phyloP scores from a whole-genome alignment of 306 rosid genomes.

The Lathyrus tuberosus region DNA sequence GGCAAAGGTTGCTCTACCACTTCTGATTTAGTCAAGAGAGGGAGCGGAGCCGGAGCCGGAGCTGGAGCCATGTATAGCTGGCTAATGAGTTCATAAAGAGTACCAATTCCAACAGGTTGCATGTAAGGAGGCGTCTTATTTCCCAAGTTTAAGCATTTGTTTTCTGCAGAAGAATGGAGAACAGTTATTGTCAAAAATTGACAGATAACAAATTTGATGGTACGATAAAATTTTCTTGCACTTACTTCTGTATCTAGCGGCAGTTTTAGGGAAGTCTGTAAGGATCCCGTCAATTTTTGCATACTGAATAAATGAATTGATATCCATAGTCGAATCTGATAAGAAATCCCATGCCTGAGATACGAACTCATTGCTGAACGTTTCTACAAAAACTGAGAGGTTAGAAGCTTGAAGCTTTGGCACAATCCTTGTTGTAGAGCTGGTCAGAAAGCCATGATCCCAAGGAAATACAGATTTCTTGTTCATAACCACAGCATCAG shows the following conservation, averaged over 20 bases:
- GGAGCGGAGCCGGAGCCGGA: constrained; percentile 59
- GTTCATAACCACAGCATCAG: constrained; percentile 63
- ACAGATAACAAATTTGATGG: background rate
- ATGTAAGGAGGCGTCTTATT: constrained; percentile 50
- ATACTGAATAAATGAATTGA: constrained; percentile 60
- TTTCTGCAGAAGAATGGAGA: constrained; percentile 52
- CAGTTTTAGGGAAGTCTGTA: constrained; percentile 80
- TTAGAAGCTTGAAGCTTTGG: constrained; percentile 47
- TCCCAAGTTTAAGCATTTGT: constrained; percentile 50
- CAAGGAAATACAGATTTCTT: constrained; percentile 57
- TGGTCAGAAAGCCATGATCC: constrained; percentile 3
- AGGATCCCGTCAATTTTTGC: constrained; percentile 59
- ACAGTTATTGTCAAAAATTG: background rate
- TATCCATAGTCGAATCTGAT: constrained; percentile 79
- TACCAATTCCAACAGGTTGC: constrained; percentile 47
- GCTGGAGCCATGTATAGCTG: constrained; percentile 52
- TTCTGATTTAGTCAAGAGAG: constrained; percentile 48
- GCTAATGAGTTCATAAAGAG: constrained; percentile 30
- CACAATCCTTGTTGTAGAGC: constrained; percentile 49
- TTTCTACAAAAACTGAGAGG: constrained; percentile 67
- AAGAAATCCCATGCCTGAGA: constrained; percentile 89
- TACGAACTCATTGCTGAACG: constrained; percentile 81
- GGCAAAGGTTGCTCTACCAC: constrained; percentile 78
- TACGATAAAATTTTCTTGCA: background rate
- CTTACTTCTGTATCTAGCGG: constrained; percentile 88